A percentile compares a stretch with the other conserved stretches of the same genome.
phyloP scores from a whole-genome alignment of 208 protist species.

The Porcisia hertigi region DNA sequence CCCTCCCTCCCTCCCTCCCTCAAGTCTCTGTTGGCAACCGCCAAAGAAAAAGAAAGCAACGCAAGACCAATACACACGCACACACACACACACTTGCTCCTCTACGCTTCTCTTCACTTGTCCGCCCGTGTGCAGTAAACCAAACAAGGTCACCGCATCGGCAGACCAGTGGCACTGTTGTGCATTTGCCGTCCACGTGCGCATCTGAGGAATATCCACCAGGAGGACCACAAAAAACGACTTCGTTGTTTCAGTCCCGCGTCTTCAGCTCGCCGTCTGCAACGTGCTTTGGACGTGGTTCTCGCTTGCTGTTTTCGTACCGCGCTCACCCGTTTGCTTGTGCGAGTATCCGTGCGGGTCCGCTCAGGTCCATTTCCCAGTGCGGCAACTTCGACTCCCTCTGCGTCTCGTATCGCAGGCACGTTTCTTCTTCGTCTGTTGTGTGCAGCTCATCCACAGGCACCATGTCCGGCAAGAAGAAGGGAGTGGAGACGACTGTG shows the following conservation, averaged over 20 bases:
- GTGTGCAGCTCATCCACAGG: not conserved
- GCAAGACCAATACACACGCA: too few species aligned
- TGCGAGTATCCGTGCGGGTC: not conserved
- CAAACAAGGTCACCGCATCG: not conserved
- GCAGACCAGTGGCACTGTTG: not conserved
- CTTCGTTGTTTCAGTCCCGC: not conserved
- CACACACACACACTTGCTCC: too few species aligned
- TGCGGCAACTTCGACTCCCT: not conserved
- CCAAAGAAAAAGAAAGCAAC: not conserved
- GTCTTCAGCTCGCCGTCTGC: conserved; percentile 15
- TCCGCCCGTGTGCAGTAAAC: too few species aligned
- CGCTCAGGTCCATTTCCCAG: not conserved
- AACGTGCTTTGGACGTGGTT: conserved; percentile 15
- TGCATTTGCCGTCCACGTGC: not conserved
- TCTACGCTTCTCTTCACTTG: too few species aligned
- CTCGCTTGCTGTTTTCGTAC: conserved; percentile 3
- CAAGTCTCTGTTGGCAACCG: not conserved
- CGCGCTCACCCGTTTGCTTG: not conserved
- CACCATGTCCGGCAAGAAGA: conserved; percentile 62
- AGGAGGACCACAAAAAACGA: not conserved
- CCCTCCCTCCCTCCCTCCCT: not conserved
- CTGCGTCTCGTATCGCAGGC: conserved; percentile 2
- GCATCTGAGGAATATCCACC: not conserved
- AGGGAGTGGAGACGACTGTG: conserved; percentile 37
- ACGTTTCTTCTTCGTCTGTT: conserved; percentile 2